phyloP scores from a whole-genome alignment of 805 yeast species.

The Cephaloascus albidus region DNA sequence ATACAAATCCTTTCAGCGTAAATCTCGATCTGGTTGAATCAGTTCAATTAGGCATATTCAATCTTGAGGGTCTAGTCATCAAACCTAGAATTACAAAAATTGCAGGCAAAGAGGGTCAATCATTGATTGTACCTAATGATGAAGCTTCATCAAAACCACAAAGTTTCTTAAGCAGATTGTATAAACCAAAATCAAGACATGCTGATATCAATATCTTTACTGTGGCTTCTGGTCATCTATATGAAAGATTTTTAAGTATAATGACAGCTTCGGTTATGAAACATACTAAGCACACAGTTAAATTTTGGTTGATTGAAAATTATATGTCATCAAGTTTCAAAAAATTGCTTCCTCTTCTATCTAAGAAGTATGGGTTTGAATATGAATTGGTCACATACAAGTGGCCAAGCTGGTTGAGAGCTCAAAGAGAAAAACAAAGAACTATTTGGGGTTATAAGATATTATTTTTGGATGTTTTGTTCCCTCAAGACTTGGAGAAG shows the following conservation, averaged over 20 bases:
- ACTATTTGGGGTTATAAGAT: slow-evolving; percentile 86
- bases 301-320: slow-evolving; percentile 83
- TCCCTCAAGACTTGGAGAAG: slow-evolving; percentile 68
- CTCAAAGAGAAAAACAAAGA: slow-evolving; percentile 70
- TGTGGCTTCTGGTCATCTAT: slow-evolving; percentile 73
- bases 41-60: slow-evolving; percentile 23
- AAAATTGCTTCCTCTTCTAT: slow-evolving; percentile 46
- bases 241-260: slow-evolving; percentile 65
- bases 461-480: slow-evolving; percentile 75
- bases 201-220: slow-evolving; percentile 75
- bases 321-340: slow-evolving; percentile 67
- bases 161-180: slow-evolving; percentile 1
- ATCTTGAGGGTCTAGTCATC: slow-evolving; percentile 35
- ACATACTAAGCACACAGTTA: slow-evolving; percentile 55
- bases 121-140: slow-evolving; percentile 4
- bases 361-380: slow-evolving; percentile 50
- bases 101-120: slow-evolving; percentile 7
- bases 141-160: slow-evolving; percentile 1
- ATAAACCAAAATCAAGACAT: slow-evolving; percentile 12
- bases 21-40: slow-evolving; percentile 4
- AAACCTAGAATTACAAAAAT: slow-evolving; percentile 36
- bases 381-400: slow-evolving; percentile 76
- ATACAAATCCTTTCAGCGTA: slow-evolving; percentile 9
- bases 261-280: slow-evolving; percentile 73
- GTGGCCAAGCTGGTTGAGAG: slow-evolving; percentile 89